A percentile compares a stretch with the other conserved stretches of the same genome.
Evolutionary conservation across 2,329 filamentous ascomycete species (phyloP).

Genomic region (Microdochium trichocladiopsis): DNA sequence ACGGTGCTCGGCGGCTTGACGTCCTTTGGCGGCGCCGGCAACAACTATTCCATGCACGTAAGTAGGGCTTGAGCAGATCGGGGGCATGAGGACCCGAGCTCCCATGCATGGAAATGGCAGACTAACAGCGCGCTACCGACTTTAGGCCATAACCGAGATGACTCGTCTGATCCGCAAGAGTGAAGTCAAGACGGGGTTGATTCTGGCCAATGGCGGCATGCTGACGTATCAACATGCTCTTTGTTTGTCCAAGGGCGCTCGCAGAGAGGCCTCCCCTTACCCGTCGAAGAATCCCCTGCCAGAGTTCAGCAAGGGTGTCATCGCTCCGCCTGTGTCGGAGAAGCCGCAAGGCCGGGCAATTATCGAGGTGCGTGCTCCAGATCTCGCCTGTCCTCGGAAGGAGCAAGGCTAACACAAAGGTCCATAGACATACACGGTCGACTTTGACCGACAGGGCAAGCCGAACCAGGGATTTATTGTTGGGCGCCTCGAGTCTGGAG

Average conservation of each 20-base stretch:
- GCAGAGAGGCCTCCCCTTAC: slow-evolving; percentile 1
- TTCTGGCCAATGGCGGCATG: slow-evolving; percentile 60
- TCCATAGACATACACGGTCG: slow-evolving; percentile 51
- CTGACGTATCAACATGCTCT: slow-evolving; percentile 60
- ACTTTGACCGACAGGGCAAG: slow-evolving; percentile 42
- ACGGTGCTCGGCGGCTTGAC: slow-evolving; percentile 60
- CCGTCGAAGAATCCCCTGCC: not conserved
- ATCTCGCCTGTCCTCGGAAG: not conserved
- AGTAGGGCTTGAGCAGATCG: not conserved
- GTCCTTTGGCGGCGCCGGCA: slow-evolving; percentile 63
- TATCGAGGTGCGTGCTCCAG: not conserved
- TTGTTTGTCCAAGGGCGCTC: slow-evolving; percentile 42
- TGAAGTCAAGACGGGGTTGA: slow-evolving; percentile 40
- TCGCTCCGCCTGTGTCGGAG: not conserved
- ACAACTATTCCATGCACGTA: slow-evolving; percentile 62
- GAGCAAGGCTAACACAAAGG: not conserved
- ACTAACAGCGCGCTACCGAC: too few species aligned
- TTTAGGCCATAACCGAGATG: slow-evolving; percentile 43
- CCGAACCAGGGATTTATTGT: slow-evolving; percentile 42
- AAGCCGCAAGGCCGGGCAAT: not conserved
- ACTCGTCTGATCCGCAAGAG: slow-evolving; percentile 40
- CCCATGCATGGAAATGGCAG: too few species aligned
- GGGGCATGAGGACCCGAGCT: not conserved
- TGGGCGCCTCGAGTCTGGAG: slow-evolving; percentile 37
- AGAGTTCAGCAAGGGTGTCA: not conserved